phyloP scores from a whole-genome alignment of 1,284 basidiomycete species.

The Tausonia pullulans region DNA sequence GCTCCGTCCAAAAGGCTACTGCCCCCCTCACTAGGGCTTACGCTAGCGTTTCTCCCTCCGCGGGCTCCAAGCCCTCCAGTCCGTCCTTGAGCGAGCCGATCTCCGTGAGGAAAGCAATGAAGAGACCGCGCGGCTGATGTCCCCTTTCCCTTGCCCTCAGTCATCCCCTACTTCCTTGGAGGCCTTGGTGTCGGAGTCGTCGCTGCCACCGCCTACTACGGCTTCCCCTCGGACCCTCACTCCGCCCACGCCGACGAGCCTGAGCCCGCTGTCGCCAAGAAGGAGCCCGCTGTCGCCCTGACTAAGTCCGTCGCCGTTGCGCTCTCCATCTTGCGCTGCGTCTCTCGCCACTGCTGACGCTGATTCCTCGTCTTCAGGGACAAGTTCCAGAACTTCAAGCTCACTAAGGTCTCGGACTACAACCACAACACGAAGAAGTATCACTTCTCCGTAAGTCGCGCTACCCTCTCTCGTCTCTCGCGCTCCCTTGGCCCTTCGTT shows the following conservation, averaged over 20 bases:
- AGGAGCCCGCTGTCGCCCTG: constrained; percentile 19
- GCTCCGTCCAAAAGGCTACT: too few relatives aligned
- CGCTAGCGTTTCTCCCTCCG: too few relatives aligned
- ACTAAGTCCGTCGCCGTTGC: constrained; percentile 19
- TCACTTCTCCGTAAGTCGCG: neutral
- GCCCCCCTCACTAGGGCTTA: too few relatives aligned
- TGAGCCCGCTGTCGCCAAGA: neutral
- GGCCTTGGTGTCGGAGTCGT: neutral
- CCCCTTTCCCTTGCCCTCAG: too few relatives aligned
- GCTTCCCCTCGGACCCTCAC: neutral
- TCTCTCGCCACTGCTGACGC: neutral
- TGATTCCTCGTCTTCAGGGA: constrained; percentile 23
- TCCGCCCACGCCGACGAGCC: neutral
- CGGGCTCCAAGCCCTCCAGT: too few relatives aligned
- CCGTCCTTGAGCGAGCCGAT: too few relatives aligned
- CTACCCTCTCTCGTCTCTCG: neutral
- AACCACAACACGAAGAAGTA: constrained; percentile 74
- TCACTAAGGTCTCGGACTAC: constrained; percentile 75
- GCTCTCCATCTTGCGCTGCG: neutral
- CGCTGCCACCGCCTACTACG: neutral
- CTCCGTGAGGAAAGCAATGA: too few relatives aligned
- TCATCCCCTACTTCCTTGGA: too few relatives aligned
- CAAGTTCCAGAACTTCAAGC: constrained; percentile 44
- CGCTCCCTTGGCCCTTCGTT: constrained; percentile 7
- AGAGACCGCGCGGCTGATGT: too few relatives aligned